Evolutionary conservation across 176 grass and related monocot species (phyloP), one percentile per base, ranked within the genome.

Genomic region (Lolium perenne): DNA sequence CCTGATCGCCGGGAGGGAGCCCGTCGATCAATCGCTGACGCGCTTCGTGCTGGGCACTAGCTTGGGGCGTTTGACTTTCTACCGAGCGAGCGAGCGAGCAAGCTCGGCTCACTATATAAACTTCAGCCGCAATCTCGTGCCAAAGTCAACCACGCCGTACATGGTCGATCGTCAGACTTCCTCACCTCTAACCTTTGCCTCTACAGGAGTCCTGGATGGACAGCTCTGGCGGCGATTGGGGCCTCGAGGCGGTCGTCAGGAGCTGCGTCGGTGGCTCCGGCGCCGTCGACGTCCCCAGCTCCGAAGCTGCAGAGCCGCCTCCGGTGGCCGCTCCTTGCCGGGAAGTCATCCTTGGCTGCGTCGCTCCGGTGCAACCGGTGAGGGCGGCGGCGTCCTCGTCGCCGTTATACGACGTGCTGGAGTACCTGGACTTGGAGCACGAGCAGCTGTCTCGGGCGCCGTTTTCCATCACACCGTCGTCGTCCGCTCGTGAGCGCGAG

Each of bases 181-280:
- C 38, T 22, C 71, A 17, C 8, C 45, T 6, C 25, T n/a, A n/a
- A 5, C 47, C 1, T 12, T 38, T 11, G 22, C 41, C 40, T 18
- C 4, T 7, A 0, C 77, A 7, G 14, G 40, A 50, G 48, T 50
- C 7, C 6, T 17, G 57, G 91, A 92, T 91, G 91, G 89, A 91
- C 4, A 13, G 14, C 78, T 86, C 63, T 43, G 72, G 22, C 72
- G 90, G 95, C 77, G 89, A 97, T 77, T 97, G 95, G 95, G 93
- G 95, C 81, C 85, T 99, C 5, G 77, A 84, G 18, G 97, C 97
- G 1, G 79, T 99, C 16, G 97, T 99, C 12, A 92, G 97, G 70
- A 92, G 97, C 63, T 99, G 92, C 49, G 14, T 16, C 4, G 22
- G 47, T 73, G 71, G 51, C 43, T 68, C 76, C 21, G 12, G 1